phyloP scores from a whole-genome alignment of 495 filamentous ascomycete genomes.

The Penicillium maclennaniae region DNA sequence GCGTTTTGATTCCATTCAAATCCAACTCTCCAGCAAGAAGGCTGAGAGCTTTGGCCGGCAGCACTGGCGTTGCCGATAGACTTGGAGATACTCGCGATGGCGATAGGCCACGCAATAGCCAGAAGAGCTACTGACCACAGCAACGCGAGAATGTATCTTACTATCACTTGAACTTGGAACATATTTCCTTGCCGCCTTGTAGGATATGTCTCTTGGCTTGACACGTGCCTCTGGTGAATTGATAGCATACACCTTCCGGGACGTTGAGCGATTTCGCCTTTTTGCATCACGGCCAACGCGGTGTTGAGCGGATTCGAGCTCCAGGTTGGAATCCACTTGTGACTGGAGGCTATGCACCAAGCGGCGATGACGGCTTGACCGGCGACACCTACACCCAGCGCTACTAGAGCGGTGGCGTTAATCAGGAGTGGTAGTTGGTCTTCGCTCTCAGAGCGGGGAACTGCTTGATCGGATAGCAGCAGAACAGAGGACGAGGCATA shows the following conservation, averaged over 20 bases:
- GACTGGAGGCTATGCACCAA: constrained; percentile 1
- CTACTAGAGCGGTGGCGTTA: constrained; percentile 1
- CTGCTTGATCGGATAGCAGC: not conserved
- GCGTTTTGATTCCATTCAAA: not conserved
- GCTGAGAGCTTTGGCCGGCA: not conserved
- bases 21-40: not conserved
- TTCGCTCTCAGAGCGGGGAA: not conserved
- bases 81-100: not conserved
- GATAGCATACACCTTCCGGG: constrained; percentile 3
- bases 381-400: not conserved
- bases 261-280: not conserved
- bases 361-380: constrained; percentile 4
- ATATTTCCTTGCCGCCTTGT: not conserved
- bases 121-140: not conserved
- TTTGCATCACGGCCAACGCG: constrained; percentile 18
- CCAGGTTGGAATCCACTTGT: constrained; percentile 20
- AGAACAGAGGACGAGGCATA: constrained; percentile 13
- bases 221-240: not conserved
- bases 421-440: not conserved
- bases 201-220: not conserved
- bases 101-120: constrained; percentile 1
- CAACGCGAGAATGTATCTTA: not conserved
- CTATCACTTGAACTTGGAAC: not conserved
- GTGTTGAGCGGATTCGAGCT: constrained; percentile 23
- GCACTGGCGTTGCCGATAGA: constrained; percentile 1